Base-by-base conservation (phyloP, 116 monocot species). In the Iris pallida region DNA sequence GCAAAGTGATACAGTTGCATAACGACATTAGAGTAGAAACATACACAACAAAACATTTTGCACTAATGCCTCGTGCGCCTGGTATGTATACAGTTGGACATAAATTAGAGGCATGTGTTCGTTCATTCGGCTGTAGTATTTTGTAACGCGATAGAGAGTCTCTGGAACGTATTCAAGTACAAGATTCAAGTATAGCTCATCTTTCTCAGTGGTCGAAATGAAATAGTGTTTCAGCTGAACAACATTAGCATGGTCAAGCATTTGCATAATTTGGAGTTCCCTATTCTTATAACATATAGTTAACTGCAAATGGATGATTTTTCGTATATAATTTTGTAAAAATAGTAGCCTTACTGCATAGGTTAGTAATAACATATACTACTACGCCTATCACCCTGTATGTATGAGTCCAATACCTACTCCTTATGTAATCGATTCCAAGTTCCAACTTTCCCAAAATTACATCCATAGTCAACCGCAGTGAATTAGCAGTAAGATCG, bases 191-290 rank as follows among this genome's bases (percentile, higher is more conserved):
- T 67, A 67, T 54, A 67, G 54, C 67, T 67, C 67, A 67, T 67
- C 47, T 55, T 67, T 67, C 8, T 67, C 69, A 11, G 57, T 57
- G n/a, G 69, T 57, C 1, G 69, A 69, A 43, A 45, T 57, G 54
- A 69, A 69, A 43, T 69, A 69, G 57, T 69, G 69, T 12, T 19
- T 56, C 45, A 69, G 40, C 57, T 69, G 69, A 69, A 69, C 69
- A 44, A 69, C 69, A 69, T 69, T 69, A 57, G 69, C 57, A 69
- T 69, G 69, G 5, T 69, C 69, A 69, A 69, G 69, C 45, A 69
- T 57, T 17, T 69, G 69, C 69, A 69, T 57, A 55, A 67, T 54
- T 54, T 67, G 67, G 42, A 67, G 67, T 67, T 67, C 67, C 67
- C 67, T 67, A 10, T 67, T 67, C 54, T 67, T 67, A 43, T 67